Base-by-base conservation (phyloP, 140 eudicot species). In the Erigeron philadelphicus region DNA sequence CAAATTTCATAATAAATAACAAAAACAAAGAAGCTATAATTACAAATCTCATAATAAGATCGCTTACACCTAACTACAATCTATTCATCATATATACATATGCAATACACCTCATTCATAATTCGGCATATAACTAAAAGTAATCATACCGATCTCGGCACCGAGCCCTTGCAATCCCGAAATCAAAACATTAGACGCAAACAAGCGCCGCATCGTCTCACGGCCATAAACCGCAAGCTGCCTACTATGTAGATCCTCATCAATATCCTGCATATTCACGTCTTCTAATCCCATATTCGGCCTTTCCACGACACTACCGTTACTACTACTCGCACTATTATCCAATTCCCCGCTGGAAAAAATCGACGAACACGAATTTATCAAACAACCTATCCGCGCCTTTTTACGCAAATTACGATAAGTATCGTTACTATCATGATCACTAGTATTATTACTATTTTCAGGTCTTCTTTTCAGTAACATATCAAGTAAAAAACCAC, bases 221-320 rank as follows among this genome's bases (percentile, higher is more conserved):
- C 98, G 96, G 2, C 98, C 98, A 71, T 93, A 93, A 15, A 93
- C 95, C 1, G 98, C 96, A 12, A 93, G 90, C 87, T 93, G 98
- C 56, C 98, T 63, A 76, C 98, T 89, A 76, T 93, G 98, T 2
- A 89, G 95, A 83, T 93, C 96, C 80, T 89, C 96, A 70, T 86
- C 96, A 57, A 86, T 89, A 54, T 89, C 88, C 65, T 80, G 81
- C 65, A 81, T 73, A 61, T 79, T 80, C 19, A 78, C 86, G 74
- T 84, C 80, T 21, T 79, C 94, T 10, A 81, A 76, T 38, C 92
- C 92, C 98, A 92, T 92, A 44, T 68, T 76, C 7, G 75, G 67
- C 74, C 76, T 31, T 6, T 75, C 86, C 21, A 55, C 78, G 38
- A 23, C 66, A 70, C 38, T 31, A 2, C 38, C 38, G 38, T 4